A percentile compares a stretch with the other conserved stretches of the same genome.
These are phyloP conservation scores for Colletotrichum australisinense DNA, from an alignment of 2,329 filamentous ascomycete genomes.

Conservation along the genomic window DNA sequence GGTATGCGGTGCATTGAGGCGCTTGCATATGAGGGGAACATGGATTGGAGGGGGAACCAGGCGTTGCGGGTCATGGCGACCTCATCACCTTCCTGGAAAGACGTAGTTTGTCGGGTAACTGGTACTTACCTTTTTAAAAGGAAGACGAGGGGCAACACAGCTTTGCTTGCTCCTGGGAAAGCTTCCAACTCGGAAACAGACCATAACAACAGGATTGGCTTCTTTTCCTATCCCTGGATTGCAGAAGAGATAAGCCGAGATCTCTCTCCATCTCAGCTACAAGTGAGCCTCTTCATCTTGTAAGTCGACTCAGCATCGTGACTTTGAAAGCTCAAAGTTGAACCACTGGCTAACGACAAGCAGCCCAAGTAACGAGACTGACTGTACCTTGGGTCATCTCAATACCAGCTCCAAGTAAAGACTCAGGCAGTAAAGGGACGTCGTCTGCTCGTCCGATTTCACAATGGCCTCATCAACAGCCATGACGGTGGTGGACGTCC, in stretches of 20 bases:
- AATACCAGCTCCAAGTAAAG: background rate
- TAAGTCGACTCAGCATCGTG: background rate
- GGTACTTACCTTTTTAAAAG: conserved; percentile 9
- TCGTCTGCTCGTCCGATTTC: background rate
- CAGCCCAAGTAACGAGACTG: background rate
- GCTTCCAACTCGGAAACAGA: background rate
- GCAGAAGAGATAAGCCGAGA: background rate
- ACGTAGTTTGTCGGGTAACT: conserved; percentile 27
- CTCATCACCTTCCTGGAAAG: conserved; percentile 34
- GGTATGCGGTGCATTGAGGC: background rate
- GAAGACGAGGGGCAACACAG: conserved; percentile 2
- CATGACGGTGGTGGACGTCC: conserved; percentile 69
- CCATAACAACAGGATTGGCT: background rate
- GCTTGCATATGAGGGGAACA: conserved; percentile 21
- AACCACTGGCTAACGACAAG: conserved; percentile 4
- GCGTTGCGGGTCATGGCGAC: conserved; percentile 28
- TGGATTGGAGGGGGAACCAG: background rate
- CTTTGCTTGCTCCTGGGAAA: conserved; percentile 3
- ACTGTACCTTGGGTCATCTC: background rate
- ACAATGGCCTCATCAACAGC: conserved; percentile 49
- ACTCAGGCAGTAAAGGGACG: background rate
- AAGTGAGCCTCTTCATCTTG: conserved; percentile 7
- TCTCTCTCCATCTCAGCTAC: background rate
- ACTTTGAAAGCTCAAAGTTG: background rate
- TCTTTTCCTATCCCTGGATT: background rate